Evolutionary conservation across 805 yeast genomes (phyloP), one percentile per base, ranked within the genome.

Genomic region (Spathaspora girioi): DNA sequence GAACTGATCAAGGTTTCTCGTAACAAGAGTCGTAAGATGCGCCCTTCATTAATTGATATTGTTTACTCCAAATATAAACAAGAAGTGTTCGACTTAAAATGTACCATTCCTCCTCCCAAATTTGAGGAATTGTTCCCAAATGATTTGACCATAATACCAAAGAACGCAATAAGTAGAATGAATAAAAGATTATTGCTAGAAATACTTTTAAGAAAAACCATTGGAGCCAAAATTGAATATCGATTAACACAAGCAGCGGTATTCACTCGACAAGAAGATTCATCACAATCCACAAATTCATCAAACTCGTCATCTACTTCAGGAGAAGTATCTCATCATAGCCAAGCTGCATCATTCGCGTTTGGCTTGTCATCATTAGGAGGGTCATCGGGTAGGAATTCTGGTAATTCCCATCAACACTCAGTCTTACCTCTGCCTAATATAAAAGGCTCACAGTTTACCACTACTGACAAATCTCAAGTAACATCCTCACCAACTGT

Each of bases 201-300:
- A 49, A 52, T 71, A 5, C 60, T 74, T 43, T 50, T 74, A n/a
- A 63, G 78, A 51, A 57, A 76, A 50, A 74, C 77, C 1, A 56
- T 73, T 54, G 72, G 76, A 32, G 78, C 76, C 6, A 74, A 74
- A 57, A 63, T 74, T 20, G 70, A 60, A 2, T 74, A 63, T 52
- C 54, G 78, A 41, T 59, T 74, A 45, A 51, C 52, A 15, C 65
- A 64, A 35, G 52, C 51, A 44, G 57, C 15, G 8, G 17, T 10
- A 3, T 18, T 40, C 18, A 38, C 17, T 18, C 43, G 18, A 11
- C 43, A 40, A 17, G 17, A 35, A 35, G 14, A 29, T 8, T 12
- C 32, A 8, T 29, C 32, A 29, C 14, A 9, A 29, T 29, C 41
- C 9, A 17, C 6, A 11, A 15, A 11, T 17, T 14, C 41, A 38